Evolutionary conservation across 176 grass and related monocot species (phyloP), one percentile per base, ranked within the genome.

Genomic region (Eragrostis curvula): DNA sequence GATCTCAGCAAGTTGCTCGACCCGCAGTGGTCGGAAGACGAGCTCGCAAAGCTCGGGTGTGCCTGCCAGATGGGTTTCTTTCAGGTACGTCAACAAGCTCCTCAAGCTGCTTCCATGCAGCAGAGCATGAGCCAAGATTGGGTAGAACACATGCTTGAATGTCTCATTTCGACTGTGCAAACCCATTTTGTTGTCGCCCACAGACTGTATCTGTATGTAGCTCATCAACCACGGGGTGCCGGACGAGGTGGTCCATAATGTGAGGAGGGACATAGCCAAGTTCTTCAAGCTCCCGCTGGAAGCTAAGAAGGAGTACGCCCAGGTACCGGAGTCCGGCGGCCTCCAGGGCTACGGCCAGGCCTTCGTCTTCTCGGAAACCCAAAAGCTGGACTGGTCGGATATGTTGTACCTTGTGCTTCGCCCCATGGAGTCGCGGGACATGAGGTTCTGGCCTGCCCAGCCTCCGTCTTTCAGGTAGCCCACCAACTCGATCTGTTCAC

Each of bases 11-110:
- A 67, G 61, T 61, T 87, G 68, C 51, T 87, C 3, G n/a, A 91
- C 71, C 63, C 76, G 8, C 42, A 58, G 32, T 72, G 68, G 20
- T 81, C 85, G 11, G 15, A 47, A 6, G 76, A 62, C 20, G 78
- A 91, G 58, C 70, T 81, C 40, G 49, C 32, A 0, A 87, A 70
- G 13, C 71, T 91, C 47, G 77, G 72, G 40, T 67, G 25, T 66
- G 85, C 87, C 12, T 90, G 84, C 23, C 77, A 79, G 9, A 76
- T 81, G 88, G 81, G 88, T 3, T 93, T 90, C 66, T 93, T 93
- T 44, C 91, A 92, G 90, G 83, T 92, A 75, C 9, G 8, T 7
- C 32, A 36, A 70, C 4, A 51, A 51, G n/a, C n/a, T n/a, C n/a
- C n/a, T n/a, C n/a, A n/a, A n/a, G n/a, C n/a, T n/a, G n/a, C n/a